Evolutionary conservation across 441 rosid species (phyloP).

Genomic region (Croton laevigatus): DNA sequence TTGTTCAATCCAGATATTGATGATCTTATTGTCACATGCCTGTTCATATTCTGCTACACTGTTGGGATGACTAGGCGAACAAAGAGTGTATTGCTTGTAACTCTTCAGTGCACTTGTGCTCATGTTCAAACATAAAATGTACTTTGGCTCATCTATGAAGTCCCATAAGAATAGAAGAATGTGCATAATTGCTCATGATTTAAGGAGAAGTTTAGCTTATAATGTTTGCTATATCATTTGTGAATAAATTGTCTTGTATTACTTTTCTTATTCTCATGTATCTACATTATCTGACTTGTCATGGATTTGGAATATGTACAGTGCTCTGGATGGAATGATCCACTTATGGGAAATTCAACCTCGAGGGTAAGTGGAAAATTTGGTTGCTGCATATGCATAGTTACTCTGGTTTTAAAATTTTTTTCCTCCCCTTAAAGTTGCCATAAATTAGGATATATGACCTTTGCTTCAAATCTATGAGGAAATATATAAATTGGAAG

Average conservation of each 20-base stretch:
- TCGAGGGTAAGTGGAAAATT: slow-evolving; percentile 48
- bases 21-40: background rate
- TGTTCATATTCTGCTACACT: background rate
- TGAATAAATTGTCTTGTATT: background rate
- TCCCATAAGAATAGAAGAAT: slow-evolving; percentile 9
- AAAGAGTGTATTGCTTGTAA: background rate
- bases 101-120: background rate
- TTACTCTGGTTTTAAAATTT: background rate
- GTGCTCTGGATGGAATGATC: slow-evolving; percentile 84
- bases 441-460: background rate
- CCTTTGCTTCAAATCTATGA: background rate
- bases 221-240: background rate
- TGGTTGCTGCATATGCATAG: background rate
- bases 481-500: background rate
- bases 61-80: background rate
- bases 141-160: background rate
- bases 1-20: background rate
- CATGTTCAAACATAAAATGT: background rate
- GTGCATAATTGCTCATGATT: background rate
- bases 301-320: slow-evolving; percentile 30
- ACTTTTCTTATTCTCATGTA: slow-evolving; percentile 1
- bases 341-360: slow-evolving; percentile 84
- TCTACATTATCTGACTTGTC: slow-evolving; percentile 25
- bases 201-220: background rate
- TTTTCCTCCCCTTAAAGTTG: background rate